A percentile compares a stretch with the other conserved stretches of the same genome.
Evolutionary conservation across 768 basidiomycete genomes (phyloP).

Genomic region (Hydnomerulius pinastri): DNA sequence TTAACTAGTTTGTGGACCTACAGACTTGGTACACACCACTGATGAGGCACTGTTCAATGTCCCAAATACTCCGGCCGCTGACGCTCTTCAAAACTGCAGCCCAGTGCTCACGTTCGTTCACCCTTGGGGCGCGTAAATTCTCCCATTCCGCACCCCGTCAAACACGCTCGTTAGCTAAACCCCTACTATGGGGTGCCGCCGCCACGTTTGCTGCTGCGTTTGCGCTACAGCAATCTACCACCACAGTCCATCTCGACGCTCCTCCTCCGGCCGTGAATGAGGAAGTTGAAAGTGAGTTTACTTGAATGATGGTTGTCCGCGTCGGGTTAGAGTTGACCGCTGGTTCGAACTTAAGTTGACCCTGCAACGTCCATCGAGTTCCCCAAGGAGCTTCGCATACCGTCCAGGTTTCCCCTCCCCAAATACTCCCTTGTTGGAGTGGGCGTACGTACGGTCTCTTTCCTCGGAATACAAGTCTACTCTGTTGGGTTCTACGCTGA

Average conservation of each 20-base stretch:
- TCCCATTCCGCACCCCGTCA: constrained; percentile 9
- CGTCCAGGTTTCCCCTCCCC: constrained; percentile 62
- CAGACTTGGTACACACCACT: too few species aligned
- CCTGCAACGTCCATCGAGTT: constrained; percentile 75
- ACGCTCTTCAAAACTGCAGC: background rate
- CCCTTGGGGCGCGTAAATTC: background rate
- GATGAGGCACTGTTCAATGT: too few species aligned
- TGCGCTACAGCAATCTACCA: constrained; percentile 22
- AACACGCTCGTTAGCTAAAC: constrained; percentile 15
- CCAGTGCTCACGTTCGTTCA: constrained; percentile 3
- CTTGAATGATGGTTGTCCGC: background rate
- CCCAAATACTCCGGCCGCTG: constrained; percentile 2
- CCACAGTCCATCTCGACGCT: constrained; percentile 48
- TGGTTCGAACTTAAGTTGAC: constrained; percentile 50
- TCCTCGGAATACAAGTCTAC: constrained; percentile 87
- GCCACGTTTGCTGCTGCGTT: constrained; percentile 34
- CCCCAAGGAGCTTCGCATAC: constrained; percentile 63
- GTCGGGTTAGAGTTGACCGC: background rate
- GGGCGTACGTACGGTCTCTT: constrained; percentile 87
- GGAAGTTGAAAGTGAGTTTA: constrained; percentile 25
- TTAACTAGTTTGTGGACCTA: too few species aligned
- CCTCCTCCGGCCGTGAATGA: constrained; percentile 28
- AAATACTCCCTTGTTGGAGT: constrained; percentile 75
- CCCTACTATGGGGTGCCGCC: constrained; percentile 35
- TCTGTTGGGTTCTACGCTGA: constrained; percentile 91